These are phyloP conservation scores for Cercospora nicotianae DNA, from an alignment of 2,329 filamentous ascomycete genomes.

Conservation along the genomic window DNA sequence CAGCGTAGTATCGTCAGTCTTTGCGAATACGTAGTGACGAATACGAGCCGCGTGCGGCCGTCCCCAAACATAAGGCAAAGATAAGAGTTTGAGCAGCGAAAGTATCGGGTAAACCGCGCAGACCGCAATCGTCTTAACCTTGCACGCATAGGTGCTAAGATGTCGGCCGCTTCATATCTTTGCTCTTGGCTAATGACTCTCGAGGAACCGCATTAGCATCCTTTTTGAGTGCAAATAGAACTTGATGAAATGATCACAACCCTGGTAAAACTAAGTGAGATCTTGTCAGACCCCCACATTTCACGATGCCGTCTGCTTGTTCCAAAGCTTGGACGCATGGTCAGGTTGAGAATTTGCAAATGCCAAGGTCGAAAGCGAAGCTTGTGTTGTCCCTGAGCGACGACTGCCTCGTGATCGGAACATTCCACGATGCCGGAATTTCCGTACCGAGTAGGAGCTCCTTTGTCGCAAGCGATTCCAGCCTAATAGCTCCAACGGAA, in stretches of 20 bases:
- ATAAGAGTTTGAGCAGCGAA: no score
- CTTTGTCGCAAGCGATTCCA: neutral
- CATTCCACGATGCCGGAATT: neutral
- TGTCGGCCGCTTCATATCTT: neutral
- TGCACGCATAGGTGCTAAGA: neutral
- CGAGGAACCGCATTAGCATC: neutral
- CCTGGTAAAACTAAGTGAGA: neutral
- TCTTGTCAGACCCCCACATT: neutral
- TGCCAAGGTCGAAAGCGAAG: neutral
- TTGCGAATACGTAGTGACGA: no score
- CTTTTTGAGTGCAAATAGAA: neutral
- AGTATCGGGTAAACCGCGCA: no score
- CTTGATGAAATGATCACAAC: neutral
- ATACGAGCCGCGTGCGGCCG: no score
- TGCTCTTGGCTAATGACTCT: neutral
- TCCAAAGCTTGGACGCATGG: neutral
- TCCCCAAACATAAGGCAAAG: no score
- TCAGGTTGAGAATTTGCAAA: neutral
- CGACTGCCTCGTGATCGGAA: neutral
- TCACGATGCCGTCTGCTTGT: neutral
- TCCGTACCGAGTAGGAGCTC: neutral
- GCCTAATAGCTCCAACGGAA: neutral
- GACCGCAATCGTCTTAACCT: no score
- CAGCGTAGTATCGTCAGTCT: no score
- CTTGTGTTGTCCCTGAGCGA: neutral